These are phyloP conservation scores for Diaporthe destruens DNA, from an alignment of 2,329 filamentous ascomycete species.

Conservation along the genomic window DNA sequence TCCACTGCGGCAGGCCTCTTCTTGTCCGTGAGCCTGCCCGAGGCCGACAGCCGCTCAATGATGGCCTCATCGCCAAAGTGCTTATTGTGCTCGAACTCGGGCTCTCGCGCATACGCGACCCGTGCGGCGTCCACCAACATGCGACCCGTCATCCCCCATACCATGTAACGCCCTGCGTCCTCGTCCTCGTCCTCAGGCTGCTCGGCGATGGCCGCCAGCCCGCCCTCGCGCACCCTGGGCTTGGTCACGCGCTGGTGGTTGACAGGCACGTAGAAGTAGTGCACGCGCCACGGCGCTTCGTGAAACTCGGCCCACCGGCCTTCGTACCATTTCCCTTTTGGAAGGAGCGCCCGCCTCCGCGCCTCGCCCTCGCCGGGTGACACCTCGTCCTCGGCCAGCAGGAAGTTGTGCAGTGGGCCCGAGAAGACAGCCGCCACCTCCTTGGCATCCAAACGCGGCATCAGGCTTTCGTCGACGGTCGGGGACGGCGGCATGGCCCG, in stretches of 20 bases:
- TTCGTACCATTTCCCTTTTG: constrained; percentile 81
- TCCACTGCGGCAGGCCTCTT: constrained; percentile 51
- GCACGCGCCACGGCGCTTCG: constrained; percentile 82
- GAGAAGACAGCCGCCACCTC: constrained; percentile 97
- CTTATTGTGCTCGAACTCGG: constrained; percentile 81
- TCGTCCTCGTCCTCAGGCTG: constrained; percentile 62
- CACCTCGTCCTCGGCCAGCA: constrained; percentile 71
- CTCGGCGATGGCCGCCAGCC: constrained; percentile 59
- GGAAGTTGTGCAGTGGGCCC: constrained; percentile 87
- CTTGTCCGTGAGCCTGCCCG: constrained; percentile 62
- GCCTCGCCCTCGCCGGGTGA: constrained; percentile 49
- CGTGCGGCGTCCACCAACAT: constrained; percentile 90
- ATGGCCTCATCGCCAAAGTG: constrained; percentile 66
- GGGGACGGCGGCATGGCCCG: constrained; percentile 47
- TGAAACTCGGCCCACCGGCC: constrained; percentile 87
- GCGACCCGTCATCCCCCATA: constrained; percentile 95
- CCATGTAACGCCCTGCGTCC: constrained; percentile 74
- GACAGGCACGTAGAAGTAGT: constrained; percentile 92
- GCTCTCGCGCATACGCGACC: constrained; percentile 84
- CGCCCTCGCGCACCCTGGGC: constrained; percentile 58
- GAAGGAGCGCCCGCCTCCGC: constrained; percentile 54
- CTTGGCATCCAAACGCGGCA: constrained; percentile 85
- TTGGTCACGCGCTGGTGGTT: constrained; percentile 76
- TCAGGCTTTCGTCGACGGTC: constrained; percentile 76
- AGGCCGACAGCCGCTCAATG: constrained; percentile 59